Evolutionary conservation across 2,329 filamentous ascomycete genomes (phyloP).

Genomic region (Aureobasidium sp.): DNA sequence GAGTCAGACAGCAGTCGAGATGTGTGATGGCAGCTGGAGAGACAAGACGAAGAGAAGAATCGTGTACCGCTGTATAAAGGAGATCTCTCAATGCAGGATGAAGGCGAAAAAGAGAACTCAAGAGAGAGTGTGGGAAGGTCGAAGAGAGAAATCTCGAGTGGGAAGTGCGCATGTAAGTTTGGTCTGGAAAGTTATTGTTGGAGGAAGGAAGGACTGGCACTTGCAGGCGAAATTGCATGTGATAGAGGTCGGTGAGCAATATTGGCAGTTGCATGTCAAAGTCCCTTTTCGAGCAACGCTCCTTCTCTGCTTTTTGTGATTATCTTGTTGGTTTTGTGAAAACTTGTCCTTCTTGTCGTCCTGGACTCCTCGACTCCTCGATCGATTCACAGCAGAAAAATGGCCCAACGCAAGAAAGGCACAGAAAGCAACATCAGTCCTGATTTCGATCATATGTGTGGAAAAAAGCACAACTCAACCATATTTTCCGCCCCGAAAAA

Average conservation of each 20-base stretch:
- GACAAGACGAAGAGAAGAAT: neutral
- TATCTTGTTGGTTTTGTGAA: too few species aligned
- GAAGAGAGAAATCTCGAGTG: neutral
- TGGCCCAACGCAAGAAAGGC: neutral
- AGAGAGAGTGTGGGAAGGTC: neutral
- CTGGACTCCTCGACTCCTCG: too few species aligned
- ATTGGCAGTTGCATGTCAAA: neutral
- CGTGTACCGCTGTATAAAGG: too few species aligned
- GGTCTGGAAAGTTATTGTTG: too few species aligned
- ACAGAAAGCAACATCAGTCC: neutral
- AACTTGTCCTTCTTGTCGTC: too few species aligned
- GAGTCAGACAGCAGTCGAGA: too few species aligned
- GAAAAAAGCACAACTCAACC: neutral
- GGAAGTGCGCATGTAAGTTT: neutral
- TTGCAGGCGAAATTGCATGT: neutral
- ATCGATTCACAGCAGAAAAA: neutral
- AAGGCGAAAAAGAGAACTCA: neutral
- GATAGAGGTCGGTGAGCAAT: neutral
- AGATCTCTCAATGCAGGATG: too few species aligned
- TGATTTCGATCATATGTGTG: neutral
- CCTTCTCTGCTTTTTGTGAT: too few species aligned
- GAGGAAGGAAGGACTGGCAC: neutral
- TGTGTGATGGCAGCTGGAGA: neutral
- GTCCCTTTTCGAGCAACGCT: neutral
- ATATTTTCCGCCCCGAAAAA: neutral